Conservation (phyloP, 75 land plant species). For the Cryptomeria japonica region DNA sequence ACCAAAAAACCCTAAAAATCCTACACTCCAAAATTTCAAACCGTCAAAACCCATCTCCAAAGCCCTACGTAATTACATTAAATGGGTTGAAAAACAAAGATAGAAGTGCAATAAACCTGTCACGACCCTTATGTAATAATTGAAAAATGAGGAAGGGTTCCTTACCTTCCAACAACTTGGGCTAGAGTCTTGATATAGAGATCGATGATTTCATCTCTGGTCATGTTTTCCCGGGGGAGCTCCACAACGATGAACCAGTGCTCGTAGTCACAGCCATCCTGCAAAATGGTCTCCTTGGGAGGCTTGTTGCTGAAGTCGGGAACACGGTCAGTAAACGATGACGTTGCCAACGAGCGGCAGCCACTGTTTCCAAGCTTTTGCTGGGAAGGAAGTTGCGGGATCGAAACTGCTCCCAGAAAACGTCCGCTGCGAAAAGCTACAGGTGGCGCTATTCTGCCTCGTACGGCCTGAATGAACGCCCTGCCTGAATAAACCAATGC, state of each 20-base stretch:
- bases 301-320: neutral
- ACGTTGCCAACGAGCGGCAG: neutral
- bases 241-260: conserved; percentile 59
- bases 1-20: neutral
- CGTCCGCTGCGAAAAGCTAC: neutral
- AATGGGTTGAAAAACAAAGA: neutral
- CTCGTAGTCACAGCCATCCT: conserved; percentile 56
- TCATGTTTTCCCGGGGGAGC: conserved; percentile 35
- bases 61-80: neutral
- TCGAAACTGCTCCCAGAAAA: neutral
- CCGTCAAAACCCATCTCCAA: neutral
- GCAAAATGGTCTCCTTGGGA: conserved; percentile 38
- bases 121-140: neutral
- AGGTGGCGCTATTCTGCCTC: neutral
- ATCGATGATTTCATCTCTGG: conserved; percentile 52
- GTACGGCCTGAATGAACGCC: neutral
- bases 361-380: no score
- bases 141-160: neutral
- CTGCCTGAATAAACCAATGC: neutral
- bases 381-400: neutral
- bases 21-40: neutral
- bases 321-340: neutral
- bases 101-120: neutral
- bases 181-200: conserved; percentile 52
- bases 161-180: conserved; percentile 42